These are phyloP conservation scores for Nicotiana paniculata DNA, from an alignment of 257 asterid genomes.

Conservation along the genomic window DNA sequence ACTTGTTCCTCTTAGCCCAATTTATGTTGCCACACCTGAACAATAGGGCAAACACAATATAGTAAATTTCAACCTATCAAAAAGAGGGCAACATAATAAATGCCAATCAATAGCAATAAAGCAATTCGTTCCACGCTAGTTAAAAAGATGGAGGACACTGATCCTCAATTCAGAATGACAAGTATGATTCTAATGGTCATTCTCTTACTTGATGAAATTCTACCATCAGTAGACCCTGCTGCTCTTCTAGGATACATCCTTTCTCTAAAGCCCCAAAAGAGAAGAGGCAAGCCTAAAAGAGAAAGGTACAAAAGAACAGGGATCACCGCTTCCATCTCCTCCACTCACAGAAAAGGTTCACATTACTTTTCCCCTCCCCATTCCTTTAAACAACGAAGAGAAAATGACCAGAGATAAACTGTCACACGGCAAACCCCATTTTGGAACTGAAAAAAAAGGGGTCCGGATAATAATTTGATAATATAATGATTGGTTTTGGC, in stretches of 20 bases:
- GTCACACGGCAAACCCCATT: neutral
- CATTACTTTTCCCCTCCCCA: neutral
- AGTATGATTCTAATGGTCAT: neutral
- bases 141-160: neutral
- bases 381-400: neutral
- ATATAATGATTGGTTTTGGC: neutral
- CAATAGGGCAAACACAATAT: constrained; percentile 4
- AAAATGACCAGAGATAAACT: neutral
- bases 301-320: neutral
- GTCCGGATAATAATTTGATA: too few species aligned
- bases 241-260: neutral
- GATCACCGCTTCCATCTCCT: neutral
- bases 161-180: neutral
- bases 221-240: neutral
- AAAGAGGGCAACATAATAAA: neutral
- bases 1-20: constrained; percentile 96
- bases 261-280: neutral
- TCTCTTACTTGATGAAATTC: neutral
- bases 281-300: neutral
- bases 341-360: neutral
- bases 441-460: too few species aligned
- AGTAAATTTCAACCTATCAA: neutral
- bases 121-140: neutral
- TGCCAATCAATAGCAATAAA: neutral
- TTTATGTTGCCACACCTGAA: constrained; percentile 96